Conservation (phyloP, 148 eudicot species). For the Silene uniflora region DNA sequence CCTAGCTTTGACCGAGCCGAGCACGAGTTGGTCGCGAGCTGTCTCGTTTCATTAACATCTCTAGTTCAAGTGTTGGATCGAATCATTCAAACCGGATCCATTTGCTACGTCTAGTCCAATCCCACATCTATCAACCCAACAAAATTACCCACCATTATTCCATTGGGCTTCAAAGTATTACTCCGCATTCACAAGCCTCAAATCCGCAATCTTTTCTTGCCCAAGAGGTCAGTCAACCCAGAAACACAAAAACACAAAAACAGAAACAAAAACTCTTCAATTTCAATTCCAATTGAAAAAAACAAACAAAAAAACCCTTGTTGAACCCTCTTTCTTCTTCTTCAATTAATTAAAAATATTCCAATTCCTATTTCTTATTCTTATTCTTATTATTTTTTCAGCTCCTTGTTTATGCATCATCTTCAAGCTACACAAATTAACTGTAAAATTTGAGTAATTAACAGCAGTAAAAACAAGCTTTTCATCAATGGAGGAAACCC, state of each 20-base stretch:
- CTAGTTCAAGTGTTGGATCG: no score
- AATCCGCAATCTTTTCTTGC: conserved; percentile 5
- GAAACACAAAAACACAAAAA: not conserved
- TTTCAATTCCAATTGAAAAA: not conserved
- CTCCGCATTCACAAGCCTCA: not conserved
- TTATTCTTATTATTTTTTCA: not conserved
- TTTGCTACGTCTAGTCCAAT: no score
- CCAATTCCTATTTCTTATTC: no score
- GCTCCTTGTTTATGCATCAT: not conserved
- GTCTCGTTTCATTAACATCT: no score
- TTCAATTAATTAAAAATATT: not conserved
- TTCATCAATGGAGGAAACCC: conserved; percentile 37
- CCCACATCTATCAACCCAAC: no score
- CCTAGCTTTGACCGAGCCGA: no score
- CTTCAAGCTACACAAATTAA: conserved; percentile 3
- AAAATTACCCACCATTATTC: no score
- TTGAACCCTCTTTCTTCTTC: conserved; percentile 26
- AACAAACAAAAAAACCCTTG: conserved; percentile 23
- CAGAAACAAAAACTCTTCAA: not conserved
- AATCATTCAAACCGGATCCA: no score
- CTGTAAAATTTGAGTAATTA: not conserved
- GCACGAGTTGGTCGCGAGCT: no score
- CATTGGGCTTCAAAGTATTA: no score
- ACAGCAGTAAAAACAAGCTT: no score
- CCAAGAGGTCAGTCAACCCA: not conserved